phyloP scores from a whole-genome alignment of 2,329 filamentous ascomycete genomes.

The Xylaria sp. region DNA sequence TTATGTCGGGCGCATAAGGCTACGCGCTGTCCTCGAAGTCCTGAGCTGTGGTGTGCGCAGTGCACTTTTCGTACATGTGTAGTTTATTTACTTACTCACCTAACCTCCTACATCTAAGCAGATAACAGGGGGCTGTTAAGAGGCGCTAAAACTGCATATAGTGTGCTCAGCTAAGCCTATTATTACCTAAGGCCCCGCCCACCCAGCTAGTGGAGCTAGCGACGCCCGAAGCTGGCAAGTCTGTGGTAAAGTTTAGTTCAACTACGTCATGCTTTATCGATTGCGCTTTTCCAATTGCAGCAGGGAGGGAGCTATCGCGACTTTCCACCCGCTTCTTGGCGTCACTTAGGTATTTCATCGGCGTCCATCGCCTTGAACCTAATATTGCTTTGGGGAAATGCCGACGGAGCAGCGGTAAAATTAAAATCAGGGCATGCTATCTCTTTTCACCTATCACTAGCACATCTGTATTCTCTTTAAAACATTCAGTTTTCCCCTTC shows the following conservation, averaged over 20 bases:
- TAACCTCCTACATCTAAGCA: too few species aligned
- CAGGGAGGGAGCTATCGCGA: background rate
- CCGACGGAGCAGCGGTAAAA: conserved; percentile 1
- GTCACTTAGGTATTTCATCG: background rate
- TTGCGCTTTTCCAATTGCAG: background rate
- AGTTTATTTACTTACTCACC: too few species aligned
- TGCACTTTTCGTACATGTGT: background rate
- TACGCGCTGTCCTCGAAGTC: background rate
- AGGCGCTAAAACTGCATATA: too few species aligned
- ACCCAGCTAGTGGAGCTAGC: background rate
- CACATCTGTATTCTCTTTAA: background rate
- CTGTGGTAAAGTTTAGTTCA: conserved; percentile 15
- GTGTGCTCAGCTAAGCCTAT: too few species aligned
- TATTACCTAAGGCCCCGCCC: background rate
- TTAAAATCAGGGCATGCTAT: background rate
- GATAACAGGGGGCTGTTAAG: too few species aligned
- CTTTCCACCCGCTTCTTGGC: conserved; percentile 9
- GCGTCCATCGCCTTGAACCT: conserved; percentile 5
- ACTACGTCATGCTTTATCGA: conserved; percentile 20
- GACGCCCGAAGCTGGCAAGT: background rate
- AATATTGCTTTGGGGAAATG: conserved; percentile 20
- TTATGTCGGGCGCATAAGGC: background rate
- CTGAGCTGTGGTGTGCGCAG: background rate
- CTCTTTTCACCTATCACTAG: background rate
- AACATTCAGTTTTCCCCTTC: conserved; percentile 9